Evolutionary conservation across 768 basidiomycete species (phyloP).

Genomic region (Clitopilus passeckerianus): DNA sequence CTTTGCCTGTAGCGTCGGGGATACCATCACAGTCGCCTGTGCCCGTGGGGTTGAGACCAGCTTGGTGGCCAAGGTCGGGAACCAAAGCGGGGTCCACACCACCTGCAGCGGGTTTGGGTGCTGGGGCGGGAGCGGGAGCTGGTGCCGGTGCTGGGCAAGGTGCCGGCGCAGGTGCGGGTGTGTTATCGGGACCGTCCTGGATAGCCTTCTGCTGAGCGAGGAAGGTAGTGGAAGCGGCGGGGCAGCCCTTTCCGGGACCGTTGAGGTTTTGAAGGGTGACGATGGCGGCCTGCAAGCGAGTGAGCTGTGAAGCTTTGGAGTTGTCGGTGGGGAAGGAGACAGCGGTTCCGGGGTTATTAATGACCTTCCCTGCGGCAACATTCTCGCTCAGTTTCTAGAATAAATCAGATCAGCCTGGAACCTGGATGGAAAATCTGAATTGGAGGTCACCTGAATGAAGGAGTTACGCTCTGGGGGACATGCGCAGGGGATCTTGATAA

Average conservation of each 20-base stretch:
- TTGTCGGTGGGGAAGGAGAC: constrained; percentile 62
- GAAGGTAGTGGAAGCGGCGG: constrained; percentile 28
- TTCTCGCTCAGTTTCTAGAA: constrained; percentile 45
- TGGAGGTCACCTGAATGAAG: constrained; percentile 40
- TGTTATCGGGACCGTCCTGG: constrained; percentile 21
- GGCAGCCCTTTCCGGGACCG: constrained; percentile 68
- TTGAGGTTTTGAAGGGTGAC: constrained; percentile 69
- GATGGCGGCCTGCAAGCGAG: constrained; percentile 54
- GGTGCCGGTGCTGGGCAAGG: constrained; percentile 20
- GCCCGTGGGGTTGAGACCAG: constrained; percentile 60
- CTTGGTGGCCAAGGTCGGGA: constrained; percentile 49
- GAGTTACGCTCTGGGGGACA: constrained; percentile 54
- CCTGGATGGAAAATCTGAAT: not conserved
- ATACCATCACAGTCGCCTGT: constrained; percentile 69
- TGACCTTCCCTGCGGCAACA: constrained; percentile 55
- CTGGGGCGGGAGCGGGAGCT: constrained; percentile 14
- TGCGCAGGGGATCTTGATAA: constrained; percentile 60
- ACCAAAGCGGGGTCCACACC: constrained; percentile 49
- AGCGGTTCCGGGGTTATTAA: constrained; percentile 52
- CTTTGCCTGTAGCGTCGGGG: constrained; percentile 44
- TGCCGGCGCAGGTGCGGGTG: constrained; percentile 13
- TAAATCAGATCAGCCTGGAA: not conserved
- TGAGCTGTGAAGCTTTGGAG: constrained; percentile 45
- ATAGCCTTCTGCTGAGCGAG: constrained; percentile 30
- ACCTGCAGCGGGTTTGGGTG: constrained; percentile 19